Base-by-base conservation (phyloP, 345 rosid genomes). In the Gossypium raimondii region DNA sequence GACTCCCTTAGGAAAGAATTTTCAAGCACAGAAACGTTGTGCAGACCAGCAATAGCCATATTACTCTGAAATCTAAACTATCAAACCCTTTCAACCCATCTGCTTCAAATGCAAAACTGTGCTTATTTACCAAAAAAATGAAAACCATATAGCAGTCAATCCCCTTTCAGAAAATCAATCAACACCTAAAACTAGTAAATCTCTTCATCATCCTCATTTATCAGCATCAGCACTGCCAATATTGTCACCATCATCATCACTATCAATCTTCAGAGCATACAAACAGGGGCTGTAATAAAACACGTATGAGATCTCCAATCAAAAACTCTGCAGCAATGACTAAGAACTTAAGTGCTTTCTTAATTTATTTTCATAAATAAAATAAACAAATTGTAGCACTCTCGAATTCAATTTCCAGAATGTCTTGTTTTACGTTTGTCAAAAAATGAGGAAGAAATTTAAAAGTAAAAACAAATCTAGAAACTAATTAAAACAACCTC, bases 1-100 rank as follows among this genome's bases (percentile, higher is more conserved):
- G 98, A 81, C 63, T 87, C 97, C 80, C 97, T 77, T 24, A 78
- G 88, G 78, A 92, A 87, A 71, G 98, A 78, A 74, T 94, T 83
- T 85, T 89, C 90, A 10, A 87, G 90, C 61, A 88, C 87, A 44
- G 91, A 87, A 80, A 91, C 82, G 75, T 91, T 89, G 82, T 91
- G 98, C 62, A 92, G 79, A 44, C 97, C 90, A 67, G 92, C 97
- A 77, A 92, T 81, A 76, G 98, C 98, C 98, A 94, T 92, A 25
- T 53, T 50, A 53, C 57, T 72, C 74, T 17, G 43, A 63, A 73
- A 59, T 65, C 80, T 74, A 77, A 58, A 73, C 61, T 57, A 52
- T 44, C 74, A 64, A 78, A 76, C 60, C 48, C 67, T 74, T 76
- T 80, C 85, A 75, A 80, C 78, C 89, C 84, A 86, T 89, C 85